These are phyloP conservation scores for Rhypophila decipiens DNA, from an alignment of 495 filamentous ascomycete genomes.

Conservation along the genomic window DNA sequence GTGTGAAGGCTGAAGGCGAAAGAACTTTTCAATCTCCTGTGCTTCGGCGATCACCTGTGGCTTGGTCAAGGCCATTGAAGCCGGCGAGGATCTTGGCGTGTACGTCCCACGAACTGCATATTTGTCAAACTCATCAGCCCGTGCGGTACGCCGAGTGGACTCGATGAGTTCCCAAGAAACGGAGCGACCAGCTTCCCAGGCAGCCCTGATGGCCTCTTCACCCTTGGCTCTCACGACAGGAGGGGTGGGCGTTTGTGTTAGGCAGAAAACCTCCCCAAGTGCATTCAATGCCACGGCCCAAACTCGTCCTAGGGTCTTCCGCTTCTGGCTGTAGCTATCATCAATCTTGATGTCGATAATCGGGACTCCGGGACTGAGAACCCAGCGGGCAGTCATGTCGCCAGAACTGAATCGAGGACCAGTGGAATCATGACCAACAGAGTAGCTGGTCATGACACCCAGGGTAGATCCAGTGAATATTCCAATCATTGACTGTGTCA, in stretches of 20 bases:
- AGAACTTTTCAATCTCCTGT: constrained; percentile 70
- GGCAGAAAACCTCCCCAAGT: constrained; percentile 82
- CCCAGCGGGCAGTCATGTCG: constrained; percentile 78
- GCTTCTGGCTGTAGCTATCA: constrained; percentile 63
- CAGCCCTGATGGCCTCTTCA: constrained; percentile 50
- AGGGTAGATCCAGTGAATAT: constrained; percentile 79
- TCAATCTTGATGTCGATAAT: constrained; percentile 83
- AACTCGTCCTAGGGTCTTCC: constrained; percentile 60
- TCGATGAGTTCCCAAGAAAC: constrained; percentile 78
- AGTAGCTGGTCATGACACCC: constrained; percentile 79
- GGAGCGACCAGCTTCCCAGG: constrained; percentile 74
- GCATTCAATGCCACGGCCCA: constrained; percentile 91
- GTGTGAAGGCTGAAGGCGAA: constrained; percentile 65
- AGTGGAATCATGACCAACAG: constrained; percentile 62
- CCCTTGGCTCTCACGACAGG: constrained; percentile 33
- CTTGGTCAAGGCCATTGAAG: constrained; percentile 60
- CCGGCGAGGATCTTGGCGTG: constrained; percentile 41
- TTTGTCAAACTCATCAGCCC: constrained; percentile 58
- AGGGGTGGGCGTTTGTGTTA: constrained; percentile 57
- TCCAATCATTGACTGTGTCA: constrained; percentile 71
- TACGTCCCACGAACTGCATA: constrained; percentile 39
- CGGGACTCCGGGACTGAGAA: constrained; percentile 85
- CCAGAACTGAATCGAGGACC: constrained; percentile 63
- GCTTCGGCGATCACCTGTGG: constrained; percentile 70
- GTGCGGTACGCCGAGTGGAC: constrained; percentile 61